phyloP scores from a whole-genome alignment of 2,329 filamentous ascomycete genomes.

The Pseudogymnoascus pannorum region DNA sequence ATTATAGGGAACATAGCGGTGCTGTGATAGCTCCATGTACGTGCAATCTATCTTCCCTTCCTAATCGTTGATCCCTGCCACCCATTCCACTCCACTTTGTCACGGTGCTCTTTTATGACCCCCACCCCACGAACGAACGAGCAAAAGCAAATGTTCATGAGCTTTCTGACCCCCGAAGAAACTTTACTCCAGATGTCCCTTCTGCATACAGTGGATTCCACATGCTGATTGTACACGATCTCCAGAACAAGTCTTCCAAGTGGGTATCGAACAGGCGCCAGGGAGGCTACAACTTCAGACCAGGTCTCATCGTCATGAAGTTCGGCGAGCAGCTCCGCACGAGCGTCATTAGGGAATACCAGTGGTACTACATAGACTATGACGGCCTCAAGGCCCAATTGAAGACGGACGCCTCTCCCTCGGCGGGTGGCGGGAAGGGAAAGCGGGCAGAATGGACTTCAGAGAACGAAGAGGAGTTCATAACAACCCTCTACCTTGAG shows the following conservation, averaged over 20 bases:
- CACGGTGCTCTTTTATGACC: constrained; percentile 1
- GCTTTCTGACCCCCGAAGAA: background rate
- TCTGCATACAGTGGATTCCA: constrained; percentile 5
- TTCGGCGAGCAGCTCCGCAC: constrained; percentile 96
- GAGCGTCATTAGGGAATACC: constrained; percentile 92
- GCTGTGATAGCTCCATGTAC: background rate
- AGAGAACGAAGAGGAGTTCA: constrained; percentile 84
- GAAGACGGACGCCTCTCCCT: constrained; percentile 60
- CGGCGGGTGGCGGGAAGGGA: constrained; percentile 39
- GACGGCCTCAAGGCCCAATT: constrained; percentile 85
- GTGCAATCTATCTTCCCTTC: background rate
- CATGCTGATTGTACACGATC: constrained; percentile 17
- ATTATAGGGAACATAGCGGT: background rate
- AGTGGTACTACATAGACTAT: constrained; percentile 98
- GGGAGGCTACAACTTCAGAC: constrained; percentile 24
- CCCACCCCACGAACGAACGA: background rate
- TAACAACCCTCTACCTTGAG: constrained; percentile 78
- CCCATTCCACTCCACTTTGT: background rate
- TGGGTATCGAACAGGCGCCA: constrained; percentile 9
- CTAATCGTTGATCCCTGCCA: background rate
- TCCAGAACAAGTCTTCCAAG: constrained; percentile 6
- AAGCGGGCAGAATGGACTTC: constrained; percentile 70
- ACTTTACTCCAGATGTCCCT: background rate
- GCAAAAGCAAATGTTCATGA: background rate
- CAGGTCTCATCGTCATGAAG: constrained; percentile 58